Evolutionary conservation across 1,284 basidiomycete genomes (phyloP), one percentile per base, ranked within the genome.

Genomic region (Apiotrichum gracile): DNA sequence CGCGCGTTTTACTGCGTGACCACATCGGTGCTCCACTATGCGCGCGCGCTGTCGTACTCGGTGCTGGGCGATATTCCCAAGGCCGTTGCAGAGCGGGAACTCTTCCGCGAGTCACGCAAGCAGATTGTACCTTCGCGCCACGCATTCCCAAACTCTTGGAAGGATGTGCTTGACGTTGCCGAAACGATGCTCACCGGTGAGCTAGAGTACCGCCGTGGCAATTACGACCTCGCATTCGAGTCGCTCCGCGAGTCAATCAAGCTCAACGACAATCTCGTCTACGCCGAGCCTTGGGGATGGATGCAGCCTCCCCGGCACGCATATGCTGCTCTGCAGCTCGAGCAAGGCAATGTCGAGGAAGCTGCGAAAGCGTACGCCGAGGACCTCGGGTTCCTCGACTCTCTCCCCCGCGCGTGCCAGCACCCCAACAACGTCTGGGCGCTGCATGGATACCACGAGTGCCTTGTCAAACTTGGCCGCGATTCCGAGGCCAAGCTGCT

Each of bases 341-440:
- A 73, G 57, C 66, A 64, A 48, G 65, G 62, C n/a, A 31, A 60
- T 8, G 58, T 68, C 35, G 61, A 63, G 31, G 64, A 65, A 42
- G 71, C 71, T 0, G 57, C 62, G 10, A 38, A 49, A 7, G 55
- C 48, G 1, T 73, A 72, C 44, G 69, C 62, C 22, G 69, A 60
- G 35, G 71, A 73, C 56, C 57, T 73, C 4, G 71, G 71, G 0
- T 65, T 63, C 51, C 57, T 55, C 44, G 51, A 55, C 9, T 54
- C 57, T 12, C 55, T 73, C 8, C 59, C 69, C 13, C 55, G 70
- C 24, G 66, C 69, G 2, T 53, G 62, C 43, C 64, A 63, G 42
- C 71, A 73, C 58, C 71, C 70, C 5, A 69, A 69, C 55, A 73
- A 72, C 41, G 67, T 73, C 31, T 73, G 71, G 71, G 68, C 69